phyloP scores from a whole-genome alignment of 2,329 filamentous ascomycete genomes.

The Xylaria sp. region DNA sequence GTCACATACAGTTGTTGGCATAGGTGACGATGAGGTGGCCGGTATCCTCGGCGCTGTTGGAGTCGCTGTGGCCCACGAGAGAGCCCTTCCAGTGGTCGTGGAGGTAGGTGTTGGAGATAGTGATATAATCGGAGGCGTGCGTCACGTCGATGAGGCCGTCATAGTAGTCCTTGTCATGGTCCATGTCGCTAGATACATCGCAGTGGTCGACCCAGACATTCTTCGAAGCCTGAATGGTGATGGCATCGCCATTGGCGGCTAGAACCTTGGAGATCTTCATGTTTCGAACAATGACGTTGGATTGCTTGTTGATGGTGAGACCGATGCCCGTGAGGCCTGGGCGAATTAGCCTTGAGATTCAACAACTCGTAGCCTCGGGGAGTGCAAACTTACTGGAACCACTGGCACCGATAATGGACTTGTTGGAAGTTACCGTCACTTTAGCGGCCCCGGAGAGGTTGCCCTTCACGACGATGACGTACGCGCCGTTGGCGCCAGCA shows the following conservation, averaged over 20 bases:
- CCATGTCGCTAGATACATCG: constrained; percentile 69
- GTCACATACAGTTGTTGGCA: constrained; percentile 68
- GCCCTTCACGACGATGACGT: constrained; percentile 60
- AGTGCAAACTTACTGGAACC: constrained; percentile 49
- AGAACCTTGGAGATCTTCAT: constrained; percentile 67
- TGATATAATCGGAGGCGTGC: constrained; percentile 72
- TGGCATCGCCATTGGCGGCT: constrained; percentile 67
- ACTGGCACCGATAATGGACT: constrained; percentile 60
- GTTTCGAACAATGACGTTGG: constrained; percentile 73
- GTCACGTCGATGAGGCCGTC: constrained; percentile 74
- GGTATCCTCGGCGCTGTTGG: constrained; percentile 70
- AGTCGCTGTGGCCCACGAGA: constrained; percentile 65
- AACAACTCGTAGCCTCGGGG: neutral
- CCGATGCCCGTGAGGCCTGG: constrained; percentile 58
- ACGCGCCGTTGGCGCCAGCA: constrained; percentile 57
- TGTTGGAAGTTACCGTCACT: constrained; percentile 61
- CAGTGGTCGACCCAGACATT: constrained; percentile 76
- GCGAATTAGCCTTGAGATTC: constrained; percentile 24
- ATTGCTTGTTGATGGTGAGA: constrained; percentile 62
- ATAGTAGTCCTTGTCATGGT: constrained; percentile 75
- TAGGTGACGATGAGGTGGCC: constrained; percentile 73
- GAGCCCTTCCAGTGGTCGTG: constrained; percentile 60
- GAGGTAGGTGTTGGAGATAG: constrained; percentile 57
- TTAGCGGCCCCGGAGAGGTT: constrained; percentile 56
- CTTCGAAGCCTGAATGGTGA: constrained; percentile 66